Conservation (phyloP, 495 filamentous ascomycete genomes). For the Evernia prunastri region DNA sequence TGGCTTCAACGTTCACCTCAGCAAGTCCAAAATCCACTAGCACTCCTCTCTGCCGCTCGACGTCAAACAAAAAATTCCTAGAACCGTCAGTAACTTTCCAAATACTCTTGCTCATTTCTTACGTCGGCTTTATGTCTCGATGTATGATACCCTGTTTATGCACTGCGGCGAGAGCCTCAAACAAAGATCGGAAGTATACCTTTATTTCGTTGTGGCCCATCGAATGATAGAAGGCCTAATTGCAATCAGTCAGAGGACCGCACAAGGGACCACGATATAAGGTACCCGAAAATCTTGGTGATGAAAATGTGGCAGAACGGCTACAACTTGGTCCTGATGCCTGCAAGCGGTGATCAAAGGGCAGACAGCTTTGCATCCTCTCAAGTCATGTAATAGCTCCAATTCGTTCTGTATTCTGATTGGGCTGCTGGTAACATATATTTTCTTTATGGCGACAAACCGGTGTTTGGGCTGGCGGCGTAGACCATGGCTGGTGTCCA, state of each 20-base stretch:
- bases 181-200: constrained; percentile 82
- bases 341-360: constrained; percentile 95
- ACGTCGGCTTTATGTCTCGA: constrained; percentile 97
- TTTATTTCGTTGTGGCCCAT: constrained; percentile 80
- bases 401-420: constrained; percentile 93
- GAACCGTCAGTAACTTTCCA: neutral
- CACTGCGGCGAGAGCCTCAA: constrained; percentile 75
- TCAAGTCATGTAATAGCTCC: constrained; percentile 87
- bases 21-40: constrained; percentile 95
- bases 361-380: constrained; percentile 74
- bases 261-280: constrained; percentile 1
- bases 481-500: constrained; percentile 27
- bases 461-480: constrained; percentile 43
- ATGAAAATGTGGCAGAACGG: constrained; percentile 88
- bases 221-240: constrained; percentile 72
- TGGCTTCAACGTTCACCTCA: constrained; percentile 41
- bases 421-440: constrained; percentile 95
- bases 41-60: constrained; percentile 70
- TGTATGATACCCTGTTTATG: constrained; percentile 82
- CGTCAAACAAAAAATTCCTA: constrained; percentile 92
- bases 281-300: constrained; percentile 80
- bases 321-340: constrained; percentile 87
- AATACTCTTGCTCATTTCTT: constrained; percentile 20
- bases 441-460: constrained; percentile 97
- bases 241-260: constrained; percentile 10